Evolutionary conservation across 306 rosid species (phyloP).

Genomic region (Casuarina glauca): DNA sequence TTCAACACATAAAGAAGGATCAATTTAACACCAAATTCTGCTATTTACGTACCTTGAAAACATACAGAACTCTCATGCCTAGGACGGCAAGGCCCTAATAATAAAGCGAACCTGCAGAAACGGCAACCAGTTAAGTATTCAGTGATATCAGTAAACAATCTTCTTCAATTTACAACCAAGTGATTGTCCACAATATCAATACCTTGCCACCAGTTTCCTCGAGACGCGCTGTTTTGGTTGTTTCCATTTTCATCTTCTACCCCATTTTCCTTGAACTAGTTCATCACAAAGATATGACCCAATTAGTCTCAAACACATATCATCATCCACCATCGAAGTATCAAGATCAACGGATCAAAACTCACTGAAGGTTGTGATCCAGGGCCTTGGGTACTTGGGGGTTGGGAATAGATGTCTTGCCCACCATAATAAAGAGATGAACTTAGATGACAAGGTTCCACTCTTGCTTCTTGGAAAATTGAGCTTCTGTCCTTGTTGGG

Average conservation of each 20-base stretch:
- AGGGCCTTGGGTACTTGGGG: slow-evolving; percentile 36
- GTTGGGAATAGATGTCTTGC: slow-evolving; percentile 48
- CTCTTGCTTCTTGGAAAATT: slow-evolving; percentile 38
- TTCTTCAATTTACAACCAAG: background rate
- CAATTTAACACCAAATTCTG: background rate
- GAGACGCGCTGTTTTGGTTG: slow-evolving; percentile 39
- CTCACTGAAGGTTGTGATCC: slow-evolving; percentile 46
- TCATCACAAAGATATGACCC: background rate
- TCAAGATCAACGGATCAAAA: slow-evolving; percentile 17
- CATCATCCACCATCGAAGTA: background rate
- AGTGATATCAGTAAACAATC: background rate
- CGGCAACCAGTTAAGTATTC: background rate
- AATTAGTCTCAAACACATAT: slow-evolving; percentile 10
- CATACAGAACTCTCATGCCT: slow-evolving; percentile 34
- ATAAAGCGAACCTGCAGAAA: slow-evolving; percentile 55
- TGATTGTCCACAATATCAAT: background rate
- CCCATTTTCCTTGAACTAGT: slow-evolving; percentile 41
- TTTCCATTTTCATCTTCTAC: slow-evolving; percentile 54
- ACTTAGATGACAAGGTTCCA: slow-evolving; percentile 61
- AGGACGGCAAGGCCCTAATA: slow-evolving; percentile 38
- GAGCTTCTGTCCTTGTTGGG: slow-evolving; percentile 41
- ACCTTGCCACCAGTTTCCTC: slow-evolving; percentile 77
- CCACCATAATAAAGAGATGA: slow-evolving; percentile 63
- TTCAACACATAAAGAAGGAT: background rate
- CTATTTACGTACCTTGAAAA: slow-evolving; percentile 35